A percentile compares a stretch with the other conserved stretches of the same genome.
These are phyloP conservation scores for Stachybotrys chartarum DNA, from an alignment of 2,329 filamentous ascomycete species.

Conservation along the genomic window DNA sequence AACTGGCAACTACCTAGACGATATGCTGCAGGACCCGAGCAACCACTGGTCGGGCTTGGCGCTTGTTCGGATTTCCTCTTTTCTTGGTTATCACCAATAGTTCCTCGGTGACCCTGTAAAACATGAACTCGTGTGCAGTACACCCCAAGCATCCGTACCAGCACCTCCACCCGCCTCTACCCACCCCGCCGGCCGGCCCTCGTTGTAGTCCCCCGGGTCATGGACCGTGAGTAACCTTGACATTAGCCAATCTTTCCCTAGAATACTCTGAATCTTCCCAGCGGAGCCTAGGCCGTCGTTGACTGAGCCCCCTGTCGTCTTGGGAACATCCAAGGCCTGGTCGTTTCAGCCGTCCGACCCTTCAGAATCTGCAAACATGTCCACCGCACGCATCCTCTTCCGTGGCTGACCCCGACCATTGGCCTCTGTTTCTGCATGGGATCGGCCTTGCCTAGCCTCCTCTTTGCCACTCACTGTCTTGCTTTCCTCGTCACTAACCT, in stretches of 20 bases:
- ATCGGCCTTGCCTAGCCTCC: slow-evolving; percentile 17
- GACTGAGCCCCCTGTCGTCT: neutral
- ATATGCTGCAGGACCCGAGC: neutral
- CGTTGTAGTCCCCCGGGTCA: neutral
- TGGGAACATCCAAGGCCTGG: neutral
- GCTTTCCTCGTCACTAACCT: slow-evolving; percentile 5
- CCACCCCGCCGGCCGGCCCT: neutral
- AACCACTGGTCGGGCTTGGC: neutral
- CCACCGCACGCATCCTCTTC: slow-evolving; percentile 67
- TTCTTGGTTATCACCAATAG: neutral
- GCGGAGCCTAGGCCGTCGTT: neutral
- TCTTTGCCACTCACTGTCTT: slow-evolving; percentile 19
- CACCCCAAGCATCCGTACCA: no score
- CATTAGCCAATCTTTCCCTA: neutral
- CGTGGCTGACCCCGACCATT: slow-evolving; percentile 27
- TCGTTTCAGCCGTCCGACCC: slow-evolving; percentile 18
- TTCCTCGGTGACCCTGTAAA: neutral
- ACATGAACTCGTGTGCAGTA: neutral
- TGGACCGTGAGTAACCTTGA: neutral
- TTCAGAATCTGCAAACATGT: slow-evolving; percentile 82
- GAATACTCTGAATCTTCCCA: neutral
- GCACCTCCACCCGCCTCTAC: neutral
- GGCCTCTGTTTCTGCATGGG: slow-evolving; percentile 9
- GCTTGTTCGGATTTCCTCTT: neutral
- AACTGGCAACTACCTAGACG: no score